Percentiles rank a stretch among this genome's conserved stretches.
Conservation (phyloP, 805 yeast species). For the Starmerella vaccinii region DNA sequence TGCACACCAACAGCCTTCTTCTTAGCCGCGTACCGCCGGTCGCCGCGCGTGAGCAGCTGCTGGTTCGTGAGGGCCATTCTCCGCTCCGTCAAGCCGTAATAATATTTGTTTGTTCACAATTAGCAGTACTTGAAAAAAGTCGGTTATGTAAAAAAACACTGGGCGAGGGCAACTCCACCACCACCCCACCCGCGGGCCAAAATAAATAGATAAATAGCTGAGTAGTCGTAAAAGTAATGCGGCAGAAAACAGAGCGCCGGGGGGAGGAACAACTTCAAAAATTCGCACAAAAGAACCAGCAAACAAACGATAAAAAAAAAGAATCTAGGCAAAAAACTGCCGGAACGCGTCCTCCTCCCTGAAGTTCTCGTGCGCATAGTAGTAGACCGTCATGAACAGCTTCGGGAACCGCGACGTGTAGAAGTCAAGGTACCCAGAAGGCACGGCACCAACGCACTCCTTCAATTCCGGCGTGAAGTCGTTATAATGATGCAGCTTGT, state of each 20-base stretch:
- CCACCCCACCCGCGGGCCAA: neutral
- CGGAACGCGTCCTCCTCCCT: constrained; percentile 13
- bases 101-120: too few relatives aligned
- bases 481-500: constrained; percentile 88
- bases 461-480: constrained; percentile 55
- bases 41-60: constrained; percentile 74
- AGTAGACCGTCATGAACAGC: constrained; percentile 64
- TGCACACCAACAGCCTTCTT: constrained; percentile 53
- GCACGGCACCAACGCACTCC: constrained; percentile 61
- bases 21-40: constrained; percentile 64
- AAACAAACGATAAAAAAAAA: too few relatives aligned
- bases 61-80: constrained; percentile 42
- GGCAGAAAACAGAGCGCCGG: too few relatives aligned
- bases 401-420: constrained; percentile 69
- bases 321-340: constrained; percentile 1
- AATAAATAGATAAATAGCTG: constrained; percentile 1
- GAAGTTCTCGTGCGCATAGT: constrained; percentile 22
- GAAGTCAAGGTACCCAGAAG: constrained; percentile 73
- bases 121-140: too few relatives aligned
- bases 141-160: constrained; percentile 3
- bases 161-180: constrained; percentile 4
- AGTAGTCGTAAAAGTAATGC: too few relatives aligned
- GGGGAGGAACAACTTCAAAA: too few relatives aligned
- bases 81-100: too few relatives aligned
- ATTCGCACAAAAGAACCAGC: too few relatives aligned